Conservation (phyloP, 306 rosid genomes). For the Quercus wislizeni region DNA sequence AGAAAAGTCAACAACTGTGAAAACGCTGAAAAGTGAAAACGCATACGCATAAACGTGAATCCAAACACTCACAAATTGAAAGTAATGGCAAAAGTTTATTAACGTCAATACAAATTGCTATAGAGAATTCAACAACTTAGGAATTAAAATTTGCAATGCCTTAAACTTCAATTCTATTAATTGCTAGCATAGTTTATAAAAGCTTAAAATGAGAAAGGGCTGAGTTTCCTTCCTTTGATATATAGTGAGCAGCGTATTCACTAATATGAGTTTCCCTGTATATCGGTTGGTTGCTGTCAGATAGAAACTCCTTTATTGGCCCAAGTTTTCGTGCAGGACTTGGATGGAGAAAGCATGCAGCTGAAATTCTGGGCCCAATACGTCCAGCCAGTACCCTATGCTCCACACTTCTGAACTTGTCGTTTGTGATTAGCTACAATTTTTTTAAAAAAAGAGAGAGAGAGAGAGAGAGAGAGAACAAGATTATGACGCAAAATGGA, state of each 20-base stretch:
- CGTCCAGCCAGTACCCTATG: conserved; percentile 9
- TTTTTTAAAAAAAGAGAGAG: too few species aligned
- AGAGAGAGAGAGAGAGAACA: too few species aligned
- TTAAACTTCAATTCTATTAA: too few species aligned
- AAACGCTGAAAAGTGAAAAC: too few species aligned
- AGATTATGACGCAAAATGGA: too few species aligned
- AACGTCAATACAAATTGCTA: too few species aligned
- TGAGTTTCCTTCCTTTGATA: conserved; percentile 66
- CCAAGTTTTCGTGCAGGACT: conserved; percentile 29
- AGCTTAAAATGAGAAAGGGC: conserved; percentile 52
- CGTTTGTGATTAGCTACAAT: conserved; percentile 67
- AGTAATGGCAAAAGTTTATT: too few species aligned
- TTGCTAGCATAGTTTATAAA: not conserved
- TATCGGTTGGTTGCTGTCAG: conserved; percentile 42
- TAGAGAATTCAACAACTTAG: too few species aligned
- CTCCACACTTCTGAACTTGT: conserved; percentile 68
- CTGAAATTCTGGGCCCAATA: conserved; percentile 60
- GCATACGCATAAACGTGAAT: too few species aligned
- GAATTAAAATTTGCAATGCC: too few species aligned
- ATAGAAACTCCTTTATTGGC: conserved; percentile 52
- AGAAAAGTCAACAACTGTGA: too few species aligned
- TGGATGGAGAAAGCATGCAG: conserved; percentile 76
- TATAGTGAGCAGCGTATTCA: conserved; percentile 54
- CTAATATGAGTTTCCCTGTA: conserved; percentile 49
- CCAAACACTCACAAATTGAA: too few species aligned